Evolutionary conservation across 2,329 filamentous ascomycete species (phyloP).

Genomic region (Colletotrichum ledebouriae): DNA sequence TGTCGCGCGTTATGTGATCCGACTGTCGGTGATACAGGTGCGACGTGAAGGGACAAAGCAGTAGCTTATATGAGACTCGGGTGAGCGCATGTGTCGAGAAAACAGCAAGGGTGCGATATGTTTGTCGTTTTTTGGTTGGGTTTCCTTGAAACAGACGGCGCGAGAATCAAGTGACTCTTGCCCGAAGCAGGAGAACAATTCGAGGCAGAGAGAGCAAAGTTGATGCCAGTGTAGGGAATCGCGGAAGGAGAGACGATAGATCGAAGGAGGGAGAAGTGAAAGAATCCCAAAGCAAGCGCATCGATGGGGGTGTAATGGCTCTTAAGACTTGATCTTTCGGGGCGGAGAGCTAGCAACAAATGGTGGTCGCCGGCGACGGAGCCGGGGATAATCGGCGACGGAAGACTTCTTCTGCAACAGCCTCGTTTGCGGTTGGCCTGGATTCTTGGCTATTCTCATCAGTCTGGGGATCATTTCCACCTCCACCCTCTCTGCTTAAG

Average conservation of each 20-base stretch:
- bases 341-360: not conserved
- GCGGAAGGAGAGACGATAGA: not conserved
- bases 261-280: not conserved
- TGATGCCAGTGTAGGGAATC: not conserved
- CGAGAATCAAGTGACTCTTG: not conserved
- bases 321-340: constrained; percentile 18
- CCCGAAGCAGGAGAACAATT: constrained; percentile 4
- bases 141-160: constrained; percentile 7
- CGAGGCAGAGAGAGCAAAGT: constrained; percentile 8
- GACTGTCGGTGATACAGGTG: constrained; percentile 16
- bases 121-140: constrained; percentile 5
- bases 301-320: not conserved
- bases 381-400: constrained; percentile 2
- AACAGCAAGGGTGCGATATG: not conserved
- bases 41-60: constrained; percentile 21
- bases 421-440: constrained; percentile 8
- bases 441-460: constrained; percentile 2
- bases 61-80: constrained; percentile 10
- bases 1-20: constrained; percentile 13
- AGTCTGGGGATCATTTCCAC: constrained; percentile 11
- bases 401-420: constrained; percentile 12
- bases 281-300: constrained; percentile 1
- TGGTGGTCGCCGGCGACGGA: not conserved
- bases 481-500: not conserved
- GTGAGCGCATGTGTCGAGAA: not conserved